Conservation (phyloP, 1,139 yeast species). For the Zhuliangozyma parablackwelliae region DNA sequence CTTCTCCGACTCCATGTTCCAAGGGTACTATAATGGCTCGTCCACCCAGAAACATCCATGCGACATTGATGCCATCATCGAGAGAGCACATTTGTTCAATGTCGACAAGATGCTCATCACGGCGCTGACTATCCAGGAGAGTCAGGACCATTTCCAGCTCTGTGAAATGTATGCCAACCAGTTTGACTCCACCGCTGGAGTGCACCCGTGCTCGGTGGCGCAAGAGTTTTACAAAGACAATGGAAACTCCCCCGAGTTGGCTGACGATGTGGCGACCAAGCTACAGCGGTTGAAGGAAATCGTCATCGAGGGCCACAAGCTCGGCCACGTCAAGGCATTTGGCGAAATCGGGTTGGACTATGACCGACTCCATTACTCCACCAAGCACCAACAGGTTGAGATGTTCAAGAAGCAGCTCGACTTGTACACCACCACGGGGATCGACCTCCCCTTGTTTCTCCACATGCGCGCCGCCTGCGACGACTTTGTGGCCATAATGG, state of each 20-base stretch:
- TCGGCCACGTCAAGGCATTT: constrained; percentile 63
- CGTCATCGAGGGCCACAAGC: constrained; percentile 43
- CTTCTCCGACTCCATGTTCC: constrained; percentile 84
- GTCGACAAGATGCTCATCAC: constrained; percentile 75
- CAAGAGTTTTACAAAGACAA: constrained; percentile 41
- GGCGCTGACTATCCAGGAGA: constrained; percentile 72
- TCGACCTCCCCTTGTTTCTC: constrained; percentile 71
- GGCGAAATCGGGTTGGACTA: constrained; percentile 95
- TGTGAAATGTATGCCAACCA: constrained; percentile 28
- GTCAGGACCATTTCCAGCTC: constrained; percentile 38
- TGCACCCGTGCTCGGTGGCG: constrained; percentile 86
- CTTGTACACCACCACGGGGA: constrained; percentile 43
- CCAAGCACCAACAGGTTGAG: constrained; percentile 58
- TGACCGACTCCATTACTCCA: constrained; percentile 76
- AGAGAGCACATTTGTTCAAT: constrained; percentile 60
- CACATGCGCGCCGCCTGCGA: constrained; percentile 88
- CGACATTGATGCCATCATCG: constrained; percentile 62
- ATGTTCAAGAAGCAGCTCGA: constrained; percentile 73
- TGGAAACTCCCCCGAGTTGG: constrained; percentile 19
- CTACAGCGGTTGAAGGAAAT: constrained; percentile 45
- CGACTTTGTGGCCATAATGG: constrained; percentile 64
- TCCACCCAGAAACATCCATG: constrained; percentile 50
- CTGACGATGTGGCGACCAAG: constrained; percentile 30
- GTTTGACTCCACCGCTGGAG: constrained; percentile 77
- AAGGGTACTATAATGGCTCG: constrained; percentile 71